Evolutionary conservation across 2,329 filamentous ascomycete genomes (phyloP), one percentile per base, ranked within the genome.

Genomic region (Colletotrichum graminicola): DNA sequence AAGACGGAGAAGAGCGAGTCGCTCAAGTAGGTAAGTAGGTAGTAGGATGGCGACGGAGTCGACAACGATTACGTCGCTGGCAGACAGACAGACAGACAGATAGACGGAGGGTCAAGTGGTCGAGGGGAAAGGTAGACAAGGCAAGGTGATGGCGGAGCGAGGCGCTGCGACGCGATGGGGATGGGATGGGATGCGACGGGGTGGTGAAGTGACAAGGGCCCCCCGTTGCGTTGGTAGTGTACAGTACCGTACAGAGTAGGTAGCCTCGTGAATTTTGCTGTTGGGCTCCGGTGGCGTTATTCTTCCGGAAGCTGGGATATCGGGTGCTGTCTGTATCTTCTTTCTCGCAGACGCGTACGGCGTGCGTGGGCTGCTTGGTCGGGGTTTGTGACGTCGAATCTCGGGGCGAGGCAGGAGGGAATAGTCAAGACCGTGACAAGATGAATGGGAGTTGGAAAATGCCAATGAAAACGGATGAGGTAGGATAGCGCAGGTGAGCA

Each of bases 401-500:
- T 49, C 43, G 43, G 29, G 36, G 39, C 21, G 43, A 23, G 59
- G 21, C 43, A 61, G 26, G 34, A 41, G 23, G 23, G 51, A 41
- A 47, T 51, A n/a, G 34, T 39, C 23, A 41, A 63, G n/a, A 23
- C n/a, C 29, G 41, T 23, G 18, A 41, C 47, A 18, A 49, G 36
- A 39, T 26, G 60, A 62, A 52, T 16, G 23, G 23, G 60, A 34
- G 32, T 41, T 26, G 23, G n/a, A 10, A 41, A n/a, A 52, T 56
- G 45, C 45, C 34, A 56, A 43, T 56, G 56, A 34, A 41, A 34
- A 21, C 14, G 47, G 34, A 62, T n/a, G 60, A 62, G 63, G 57
- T 21, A 63, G 52, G 52, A 47, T 47, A 23, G 64, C 57, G 67
- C 52, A 71, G 64, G 51, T 52, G 26, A 21, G 64, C 36, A 57